phyloP scores from a whole-genome alignment of 352 stramenopile species.

The Phytopythium kandeliae region DNA sequence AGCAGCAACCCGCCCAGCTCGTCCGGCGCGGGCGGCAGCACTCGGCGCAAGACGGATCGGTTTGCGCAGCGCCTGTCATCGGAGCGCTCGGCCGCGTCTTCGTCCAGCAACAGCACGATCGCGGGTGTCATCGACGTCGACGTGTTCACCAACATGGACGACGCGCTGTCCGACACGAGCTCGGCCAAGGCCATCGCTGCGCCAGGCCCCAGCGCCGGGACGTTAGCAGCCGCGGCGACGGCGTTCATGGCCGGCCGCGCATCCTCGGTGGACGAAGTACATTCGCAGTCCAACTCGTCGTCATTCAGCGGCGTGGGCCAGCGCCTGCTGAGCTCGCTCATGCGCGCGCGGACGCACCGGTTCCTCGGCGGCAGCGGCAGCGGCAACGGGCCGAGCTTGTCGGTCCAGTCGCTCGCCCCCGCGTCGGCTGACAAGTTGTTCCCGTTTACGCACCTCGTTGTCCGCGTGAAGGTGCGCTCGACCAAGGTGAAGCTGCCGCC shows the following conservation, averaged over 20 bases:
- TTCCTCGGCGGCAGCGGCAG: constrained; percentile 36
- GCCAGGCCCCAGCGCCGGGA: constrained; percentile 2
- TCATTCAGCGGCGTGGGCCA: constrained; percentile 68
- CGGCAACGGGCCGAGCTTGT: constrained; percentile 14
- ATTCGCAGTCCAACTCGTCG: constrained; percentile 32
- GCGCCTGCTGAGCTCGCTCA: constrained; percentile 62
- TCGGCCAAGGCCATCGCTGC: constrained; percentile 8
- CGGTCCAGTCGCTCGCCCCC: constrained; percentile 33
- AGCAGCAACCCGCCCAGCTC: constrained; percentile 13
- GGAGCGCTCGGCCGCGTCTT: constrained; percentile 17
- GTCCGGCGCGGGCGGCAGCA: not conserved
- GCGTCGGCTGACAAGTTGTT: constrained; percentile 51
- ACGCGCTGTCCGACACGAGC: constrained; percentile 48
- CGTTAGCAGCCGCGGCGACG: not conserved
- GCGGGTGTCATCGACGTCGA: constrained; percentile 77
- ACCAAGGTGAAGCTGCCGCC: constrained; percentile 66
- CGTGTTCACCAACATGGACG: constrained; percentile 71
- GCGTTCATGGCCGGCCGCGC: constrained; percentile 6
- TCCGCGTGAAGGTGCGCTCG: constrained; percentile 75
- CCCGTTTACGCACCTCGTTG: constrained; percentile 65
- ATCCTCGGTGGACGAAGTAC: constrained; percentile 18
- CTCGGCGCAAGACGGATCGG: not conserved
- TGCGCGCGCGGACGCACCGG: constrained; percentile 55
- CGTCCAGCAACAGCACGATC: constrained; percentile 33
- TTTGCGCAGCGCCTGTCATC: constrained; percentile 10